Evolutionary conservation across 805 yeast species (phyloP).

Genomic region (Hanseniaspora opuntiae): DNA sequence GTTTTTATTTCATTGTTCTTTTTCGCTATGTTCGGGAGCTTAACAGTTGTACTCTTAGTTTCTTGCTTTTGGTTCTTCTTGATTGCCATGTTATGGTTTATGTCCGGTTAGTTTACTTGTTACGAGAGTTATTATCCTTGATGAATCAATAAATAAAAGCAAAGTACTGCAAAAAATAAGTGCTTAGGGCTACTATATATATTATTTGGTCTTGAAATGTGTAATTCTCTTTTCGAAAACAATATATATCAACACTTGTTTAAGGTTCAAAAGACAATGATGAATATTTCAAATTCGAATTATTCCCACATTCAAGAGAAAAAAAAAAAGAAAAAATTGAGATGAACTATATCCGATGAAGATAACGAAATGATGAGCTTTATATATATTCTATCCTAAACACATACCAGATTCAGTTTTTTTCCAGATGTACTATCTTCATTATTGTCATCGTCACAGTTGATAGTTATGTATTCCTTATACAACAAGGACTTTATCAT

Average conservation of each 20-base stretch:
- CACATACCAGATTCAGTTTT: neutral
- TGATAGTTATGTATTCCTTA: conserved; percentile 44
- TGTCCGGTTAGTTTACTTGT: too few relatives aligned
- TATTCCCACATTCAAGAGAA: neutral
- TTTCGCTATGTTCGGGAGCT: conserved; percentile 3
- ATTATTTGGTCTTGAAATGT: too few relatives aligned
- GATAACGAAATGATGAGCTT: neutral
- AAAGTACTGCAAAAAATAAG: too few relatives aligned
- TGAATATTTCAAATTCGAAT: neutral
- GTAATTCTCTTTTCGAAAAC: too few relatives aligned
- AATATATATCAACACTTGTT: too few relatives aligned
- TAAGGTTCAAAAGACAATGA: too few relatives aligned
- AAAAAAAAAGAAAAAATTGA: neutral
- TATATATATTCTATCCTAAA: neutral
- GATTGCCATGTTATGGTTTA: neutral
- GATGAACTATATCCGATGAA: too few relatives aligned
- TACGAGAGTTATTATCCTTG: too few relatives aligned
- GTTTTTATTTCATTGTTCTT: neutral
- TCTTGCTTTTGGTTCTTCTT: neutral
- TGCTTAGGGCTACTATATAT: too few relatives aligned
- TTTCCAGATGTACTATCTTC: neutral
- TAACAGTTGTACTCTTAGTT: neutral
- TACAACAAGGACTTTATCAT: conserved; percentile 69
- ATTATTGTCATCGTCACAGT: neutral
- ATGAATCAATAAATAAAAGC: too few relatives aligned